These are phyloP conservation scores for Thuja plicata DNA, from an alignment of 83 land plant species.

Conservation along the genomic window DNA sequence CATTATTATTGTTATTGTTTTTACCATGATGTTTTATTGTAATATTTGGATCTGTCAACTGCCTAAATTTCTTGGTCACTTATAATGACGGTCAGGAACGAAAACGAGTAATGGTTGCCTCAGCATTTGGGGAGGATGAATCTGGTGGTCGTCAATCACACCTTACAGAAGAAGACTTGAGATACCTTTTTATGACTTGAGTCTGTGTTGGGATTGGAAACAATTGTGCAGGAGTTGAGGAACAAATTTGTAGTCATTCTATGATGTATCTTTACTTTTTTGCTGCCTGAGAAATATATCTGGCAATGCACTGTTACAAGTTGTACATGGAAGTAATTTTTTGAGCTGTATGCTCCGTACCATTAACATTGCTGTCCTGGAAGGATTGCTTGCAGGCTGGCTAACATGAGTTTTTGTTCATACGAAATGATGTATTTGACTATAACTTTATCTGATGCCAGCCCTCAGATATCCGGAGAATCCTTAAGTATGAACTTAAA, in stretches of 20 bases:
- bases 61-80: neutral
- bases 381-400: slow-evolving; percentile 8
- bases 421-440: neutral
- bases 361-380: neutral
- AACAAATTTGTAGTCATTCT: neutral
- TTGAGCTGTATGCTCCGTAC: slow-evolving; percentile 2
- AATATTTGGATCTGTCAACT: neutral
- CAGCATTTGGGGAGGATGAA: slow-evolving; percentile 57
- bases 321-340: slow-evolving; percentile 12
- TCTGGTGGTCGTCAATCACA: slow-evolving; percentile 38
- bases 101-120: slow-evolving; percentile 54
- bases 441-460: slow-evolving; percentile 5
- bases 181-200: slow-evolving; percentile 43
- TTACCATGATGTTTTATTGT: neutral
- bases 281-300: neutral
- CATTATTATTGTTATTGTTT: neutral
- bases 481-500: neutral
- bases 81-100: slow-evolving; percentile 32
- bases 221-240: slow-evolving; percentile 5
- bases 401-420: slow-evolving; percentile 8
- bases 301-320: neutral
- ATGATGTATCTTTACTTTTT: neutral
- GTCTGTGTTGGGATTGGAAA: neutral
- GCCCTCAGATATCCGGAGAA: neutral
- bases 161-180: slow-evolving; percentile 44